phyloP scores from a whole-genome alignment of 345 rosid genomes.

The Hibiscus trionum region DNA sequence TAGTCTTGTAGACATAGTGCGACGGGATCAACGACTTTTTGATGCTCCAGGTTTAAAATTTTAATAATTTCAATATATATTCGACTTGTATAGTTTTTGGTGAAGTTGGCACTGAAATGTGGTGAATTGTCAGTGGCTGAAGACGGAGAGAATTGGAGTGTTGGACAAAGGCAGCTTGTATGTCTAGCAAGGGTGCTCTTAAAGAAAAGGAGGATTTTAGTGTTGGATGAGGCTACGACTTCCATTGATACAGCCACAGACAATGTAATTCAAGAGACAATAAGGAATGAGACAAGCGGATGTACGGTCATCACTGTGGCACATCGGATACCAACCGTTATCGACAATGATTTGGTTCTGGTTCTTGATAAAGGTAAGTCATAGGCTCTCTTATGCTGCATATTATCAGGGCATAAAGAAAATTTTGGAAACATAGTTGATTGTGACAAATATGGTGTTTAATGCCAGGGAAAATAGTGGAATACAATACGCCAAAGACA shows the following conservation, averaged over 20 bases:
- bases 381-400: not conserved
- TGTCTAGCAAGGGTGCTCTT: constrained; percentile 76
- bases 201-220: constrained; percentile 57
- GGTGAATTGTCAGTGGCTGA: too few relatives aligned
- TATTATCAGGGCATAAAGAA: not conserved
- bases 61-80: too few relatives aligned
- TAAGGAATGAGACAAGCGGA: constrained; percentile 57
- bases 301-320: constrained; percentile 86
- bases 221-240: constrained; percentile 84
- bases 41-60: constrained; percentile 41
- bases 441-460: not conserved
- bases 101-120: too few relatives aligned
- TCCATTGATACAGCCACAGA: constrained; percentile 83
- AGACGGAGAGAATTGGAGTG: constrained; percentile 88
- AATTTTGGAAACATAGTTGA: not conserved
- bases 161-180: constrained; percentile 83
- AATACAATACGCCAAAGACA: constrained; percentile 34
- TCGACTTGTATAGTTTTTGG: too few relatives aligned
- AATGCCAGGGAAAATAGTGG: constrained; percentile 42
- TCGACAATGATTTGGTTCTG: constrained; percentile 75
- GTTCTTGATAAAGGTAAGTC: constrained; percentile 72
- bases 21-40: constrained; percentile 43
- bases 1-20: constrained; percentile 34
- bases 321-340: constrained; percentile 75
- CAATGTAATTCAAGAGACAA: constrained; percentile 64